Base-by-base conservation (phyloP, 2,329 filamentous ascomycete species). In the Colletotrichum agaves region DNA sequence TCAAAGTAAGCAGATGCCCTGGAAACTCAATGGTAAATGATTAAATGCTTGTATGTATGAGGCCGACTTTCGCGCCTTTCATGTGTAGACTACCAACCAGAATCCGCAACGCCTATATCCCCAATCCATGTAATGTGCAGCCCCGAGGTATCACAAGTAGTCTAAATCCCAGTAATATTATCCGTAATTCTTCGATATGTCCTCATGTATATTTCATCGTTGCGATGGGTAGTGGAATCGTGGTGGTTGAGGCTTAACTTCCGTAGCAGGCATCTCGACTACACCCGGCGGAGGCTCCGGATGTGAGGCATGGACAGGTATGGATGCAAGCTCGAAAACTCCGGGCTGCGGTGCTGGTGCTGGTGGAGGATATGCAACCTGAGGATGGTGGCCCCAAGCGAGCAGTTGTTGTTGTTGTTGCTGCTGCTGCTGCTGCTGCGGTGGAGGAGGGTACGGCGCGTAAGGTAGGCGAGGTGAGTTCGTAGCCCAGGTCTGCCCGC, bases 321-420 rank as follows among this genome's bases (percentile, higher is more conserved):
- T 55, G 5, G 69, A 71, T 7, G 69, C 64, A 12, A 71, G 58
- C 67, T 71, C 69, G 7, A 70, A 71, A 2, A 71, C 69, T 5
- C 61, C 63, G 2, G 61, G 19, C 31, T 68, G 39, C 12, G 60
- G 63, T 8, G 35, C 49, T 15, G 35, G n/a, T 12, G 21, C 44
- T 17, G 41, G 39, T 4, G 60, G 27, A 17, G 59, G 21, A 13
- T 64, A 63, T 1, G 52, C 50, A 15, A 53, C 61, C 17, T 68
- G 65, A 3, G 65, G 65, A 23, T 68, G 65, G 3, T 66, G 65
- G 0, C 61, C 65, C 65, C 65, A 68, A 7, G 47, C 65, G 13
- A 60, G 47, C 11, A 52, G 12, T 17, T 52, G 61, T 33, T 59
- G 60, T 27, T 66, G 49, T 43, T 57, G 59, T 10, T 59, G 50